Evolutionary conservation across 805 yeast genomes (phyloP).

Genomic region (Ogataea zsoltii): DNA sequence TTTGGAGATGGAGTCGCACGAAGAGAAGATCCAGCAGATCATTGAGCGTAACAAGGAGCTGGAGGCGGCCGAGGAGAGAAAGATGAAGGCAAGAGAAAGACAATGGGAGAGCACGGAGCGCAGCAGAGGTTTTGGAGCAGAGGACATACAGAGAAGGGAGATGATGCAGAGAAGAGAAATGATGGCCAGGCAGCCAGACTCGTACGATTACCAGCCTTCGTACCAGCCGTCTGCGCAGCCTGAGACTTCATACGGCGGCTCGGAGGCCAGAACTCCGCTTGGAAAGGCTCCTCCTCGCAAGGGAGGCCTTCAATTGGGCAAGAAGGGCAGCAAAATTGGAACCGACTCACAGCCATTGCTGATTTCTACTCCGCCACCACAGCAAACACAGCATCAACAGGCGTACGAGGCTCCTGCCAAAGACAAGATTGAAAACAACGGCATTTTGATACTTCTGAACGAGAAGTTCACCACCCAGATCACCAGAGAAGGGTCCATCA

Average conservation of each 20-base stretch:
- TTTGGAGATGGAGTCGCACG: slow-evolving; percentile 97
- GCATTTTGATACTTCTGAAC: slow-evolving; percentile 73
- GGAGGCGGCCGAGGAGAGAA: slow-evolving; percentile 96
- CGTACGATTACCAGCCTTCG: slow-evolving; percentile 23
- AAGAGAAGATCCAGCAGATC: slow-evolving; percentile 97
- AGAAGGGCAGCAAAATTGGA: slow-evolving; percentile 36
- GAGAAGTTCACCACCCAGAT: slow-evolving; percentile 80
- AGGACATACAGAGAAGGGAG: slow-evolving; percentile 5
- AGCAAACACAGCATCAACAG: slow-evolving; percentile 15
- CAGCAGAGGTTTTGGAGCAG: slow-evolving; percentile 6
- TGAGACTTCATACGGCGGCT: slow-evolving; percentile 11
- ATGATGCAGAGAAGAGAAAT: slow-evolving; percentile 72
- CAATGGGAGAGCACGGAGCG: slow-evolving; percentile 4
- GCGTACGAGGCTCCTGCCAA: slow-evolving; percentile 27
- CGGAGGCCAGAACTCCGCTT: slow-evolving; percentile 14
- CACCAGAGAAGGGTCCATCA: slow-evolving; percentile 77
- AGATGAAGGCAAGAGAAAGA: slow-evolving; percentile 82
- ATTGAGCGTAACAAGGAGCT: slow-evolving; percentile 95
- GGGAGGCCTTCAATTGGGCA: slow-evolving; percentile 80
- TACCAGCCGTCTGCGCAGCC: slow-evolving; percentile 27
- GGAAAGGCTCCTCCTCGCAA: slow-evolving; percentile 48
- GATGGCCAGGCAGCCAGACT: slow-evolving; percentile 60
- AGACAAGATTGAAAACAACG: slow-evolving; percentile 56
- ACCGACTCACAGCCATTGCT: slow-evolving; percentile 32
- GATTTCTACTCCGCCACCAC: slow-evolving; percentile 29